phyloP scores from a whole-genome alignment of 192 early-diverging fungal species.

The Cladochytrium replicatum region DNA sequence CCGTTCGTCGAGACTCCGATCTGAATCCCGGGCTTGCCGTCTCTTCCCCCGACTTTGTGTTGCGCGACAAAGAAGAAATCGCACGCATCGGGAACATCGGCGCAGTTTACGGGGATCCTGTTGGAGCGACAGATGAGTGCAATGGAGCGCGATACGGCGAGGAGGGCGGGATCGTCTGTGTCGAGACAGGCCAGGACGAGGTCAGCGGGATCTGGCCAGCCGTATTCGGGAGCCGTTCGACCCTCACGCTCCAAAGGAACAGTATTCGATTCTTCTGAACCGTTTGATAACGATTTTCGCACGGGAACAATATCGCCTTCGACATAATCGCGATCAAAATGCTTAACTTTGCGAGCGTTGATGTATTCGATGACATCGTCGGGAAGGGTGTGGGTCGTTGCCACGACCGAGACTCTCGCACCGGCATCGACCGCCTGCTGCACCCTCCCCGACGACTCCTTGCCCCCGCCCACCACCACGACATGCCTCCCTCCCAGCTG shows the following conservation, averaged over 20 bases:
- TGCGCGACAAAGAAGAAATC: slow-evolving; percentile 91
- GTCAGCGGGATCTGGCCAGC: slow-evolving; percentile 15
- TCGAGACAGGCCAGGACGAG: slow-evolving; percentile 17
- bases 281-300: too few species aligned
- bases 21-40: slow-evolving; percentile 36
- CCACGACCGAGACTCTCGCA: slow-evolving; percentile 67
- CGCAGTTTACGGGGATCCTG: slow-evolving; percentile 85
- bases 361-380: slow-evolving; percentile 59
- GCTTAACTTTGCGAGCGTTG: slow-evolving; percentile 39
- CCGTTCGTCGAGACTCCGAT: slow-evolving; percentile 84
- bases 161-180: slow-evolving; percentile 50
- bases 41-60: slow-evolving; percentile 55
- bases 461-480: slow-evolving; percentile 82
- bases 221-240: slow-evolving; percentile 1
- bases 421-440: slow-evolving; percentile 72
- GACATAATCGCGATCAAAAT: slow-evolving; percentile 33
- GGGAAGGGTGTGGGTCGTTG: slow-evolving; percentile 40
- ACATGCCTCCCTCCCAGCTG: slow-evolving; percentile 63
- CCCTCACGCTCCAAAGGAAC: too few species aligned
- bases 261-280: too few species aligned
- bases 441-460: slow-evolving; percentile 73
- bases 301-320: slow-evolving; percentile 40
- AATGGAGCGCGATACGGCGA: slow-evolving; percentile 48
- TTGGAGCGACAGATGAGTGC: slow-evolving; percentile 45
- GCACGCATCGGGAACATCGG: slow-evolving; percentile 81